A percentile compares a stretch with the other conserved stretches of the same genome.
These are phyloP conservation scores for Pelargonium myrrhifolium DNA, from an alignment of 441 rosid species.

Conservation along the genomic window DNA sequence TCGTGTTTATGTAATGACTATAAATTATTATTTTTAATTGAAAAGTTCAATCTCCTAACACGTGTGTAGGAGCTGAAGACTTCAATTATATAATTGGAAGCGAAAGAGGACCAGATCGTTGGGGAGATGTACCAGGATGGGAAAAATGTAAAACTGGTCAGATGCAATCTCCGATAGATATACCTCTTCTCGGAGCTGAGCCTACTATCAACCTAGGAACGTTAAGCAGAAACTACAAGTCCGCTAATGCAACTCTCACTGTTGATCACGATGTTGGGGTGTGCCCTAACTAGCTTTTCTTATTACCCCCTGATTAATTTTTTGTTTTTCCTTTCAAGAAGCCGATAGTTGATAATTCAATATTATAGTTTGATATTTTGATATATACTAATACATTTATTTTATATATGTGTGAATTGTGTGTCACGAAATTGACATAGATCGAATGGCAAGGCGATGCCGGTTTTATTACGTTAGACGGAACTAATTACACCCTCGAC, in stretches of 20 bases:
- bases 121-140: slow-evolving; percentile 62
- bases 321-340: too few relatives aligned
- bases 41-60: too few relatives aligned
- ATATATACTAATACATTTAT: too few relatives aligned
- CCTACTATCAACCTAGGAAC: slow-evolving; percentile 19
- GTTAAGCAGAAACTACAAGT: slow-evolving; percentile 24
- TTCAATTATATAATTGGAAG: slow-evolving; percentile 40
- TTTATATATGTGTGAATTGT: too few relatives aligned
- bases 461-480: slow-evolving; percentile 41
- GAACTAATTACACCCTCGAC: slow-evolving; percentile 40
- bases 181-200: slow-evolving; percentile 29
- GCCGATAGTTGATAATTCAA: too few relatives aligned
- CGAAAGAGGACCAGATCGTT: slow-evolving; percentile 38
- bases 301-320: background rate
- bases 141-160: slow-evolving; percentile 33
- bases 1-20: too few relatives aligned
- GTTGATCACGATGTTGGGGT: slow-evolving; percentile 56
- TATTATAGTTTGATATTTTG: too few relatives aligned
- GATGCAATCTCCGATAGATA: slow-evolving; percentile 48
- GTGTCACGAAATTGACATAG: slow-evolving; percentile 22
- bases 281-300: slow-evolving; percentile 4
- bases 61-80: slow-evolving; percentile 15
- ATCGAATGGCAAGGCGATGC: slow-evolving; percentile 41
- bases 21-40: too few relatives aligned
- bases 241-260: slow-evolving; percentile 32